Base-by-base conservation (phyloP, 257 asterid genomes). In the Solanum medicagineum region DNA sequence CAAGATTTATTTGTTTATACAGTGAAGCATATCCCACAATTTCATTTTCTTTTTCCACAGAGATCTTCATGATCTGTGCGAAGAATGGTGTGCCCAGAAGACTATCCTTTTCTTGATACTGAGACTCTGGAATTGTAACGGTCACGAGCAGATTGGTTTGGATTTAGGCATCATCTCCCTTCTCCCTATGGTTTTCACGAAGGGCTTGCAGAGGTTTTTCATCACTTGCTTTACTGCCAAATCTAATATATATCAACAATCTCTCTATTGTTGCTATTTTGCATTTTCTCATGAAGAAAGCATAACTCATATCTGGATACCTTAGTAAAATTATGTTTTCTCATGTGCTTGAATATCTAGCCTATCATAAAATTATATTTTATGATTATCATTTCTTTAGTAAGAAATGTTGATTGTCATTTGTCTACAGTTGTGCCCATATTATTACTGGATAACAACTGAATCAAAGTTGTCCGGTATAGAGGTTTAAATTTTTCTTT, bases 151-250 rank as follows among this genome's bases (percentile, higher is more conserved):
- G 90, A 89, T 65, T 75, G 86, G 84, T 85, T 80, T 47, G 87
- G 81, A 74, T 81, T 88, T 51, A 84, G 90, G 81, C 87, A 82
- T 83, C 89, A 89, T 85, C 88, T 85, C 68, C 90, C 87, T 85
- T 81, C 86, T 85, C 86, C 85, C 32, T 85, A 83, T 80, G 82
- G 87, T 86, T 88, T 73, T 51, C 85, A 88, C 10, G 91, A 86
- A 85, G 90, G 87, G 17, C 87, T 89, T 29, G 86, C 93, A 22
- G 91, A 90, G 93, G 91, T 89, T 54, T 84, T 88, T 85, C 47
- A 65, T 5, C 53, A 29, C 45, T 47, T 79, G 56, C 45, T 16
- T 20, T 24, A n/a, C 62, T 44, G 19, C 55, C 56, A 20, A 71
- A 42, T 71, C 22, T 71, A 44, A 36, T 10, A 10, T n/a, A 71